Evolutionary conservation across 495 filamentous ascomycete genomes (phyloP).

Genomic region (Aspergillus cristatus): DNA sequence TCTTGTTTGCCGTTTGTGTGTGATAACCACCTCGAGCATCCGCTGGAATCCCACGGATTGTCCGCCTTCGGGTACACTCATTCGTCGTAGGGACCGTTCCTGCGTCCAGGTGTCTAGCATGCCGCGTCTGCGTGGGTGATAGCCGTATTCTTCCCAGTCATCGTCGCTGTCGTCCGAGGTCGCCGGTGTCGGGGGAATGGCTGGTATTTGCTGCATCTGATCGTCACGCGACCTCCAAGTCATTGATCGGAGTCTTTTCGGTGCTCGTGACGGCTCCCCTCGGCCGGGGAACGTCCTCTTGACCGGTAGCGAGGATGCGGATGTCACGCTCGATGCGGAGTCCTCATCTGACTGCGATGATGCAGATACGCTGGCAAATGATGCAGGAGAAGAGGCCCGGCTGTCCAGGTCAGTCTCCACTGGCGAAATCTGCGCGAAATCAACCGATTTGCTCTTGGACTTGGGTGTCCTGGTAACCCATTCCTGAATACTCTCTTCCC

Average conservation of each 20-base stretch:
- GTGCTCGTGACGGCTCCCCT: conserved; percentile 5
- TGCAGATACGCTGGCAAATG: conserved; percentile 12
- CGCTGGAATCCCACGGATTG: not conserved
- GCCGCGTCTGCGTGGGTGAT: too few species aligned
- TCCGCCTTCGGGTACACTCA: not conserved
- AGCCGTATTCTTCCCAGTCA: too few species aligned
- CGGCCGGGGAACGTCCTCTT: conserved; percentile 4
- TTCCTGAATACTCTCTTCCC: conserved; percentile 48
- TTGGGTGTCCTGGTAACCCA: conserved; percentile 46
- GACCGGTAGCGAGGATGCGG: conserved; percentile 11
- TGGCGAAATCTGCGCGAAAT: too few species aligned
- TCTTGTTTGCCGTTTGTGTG: too few species aligned
- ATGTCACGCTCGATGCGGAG: conserved; percentile 21
- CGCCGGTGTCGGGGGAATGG: not conserved
- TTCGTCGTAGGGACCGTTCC: too few species aligned
- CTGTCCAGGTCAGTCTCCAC: too few species aligned
- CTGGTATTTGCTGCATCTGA: conserved; percentile 2
- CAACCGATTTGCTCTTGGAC: too few species aligned
- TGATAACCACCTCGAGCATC: not conserved
- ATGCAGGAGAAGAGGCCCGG: too few species aligned
- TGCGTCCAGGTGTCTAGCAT: too few species aligned
- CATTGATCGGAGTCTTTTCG: conserved; percentile 19
- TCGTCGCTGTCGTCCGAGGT: too few species aligned
- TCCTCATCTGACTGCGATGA: conserved; percentile 10
- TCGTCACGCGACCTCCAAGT: conserved; percentile 2